Evolutionary conservation across 352 stramenopile species (phyloP), one percentile per base, ranked within the genome.

Genomic region (Phytophthora pisi): DNA sequence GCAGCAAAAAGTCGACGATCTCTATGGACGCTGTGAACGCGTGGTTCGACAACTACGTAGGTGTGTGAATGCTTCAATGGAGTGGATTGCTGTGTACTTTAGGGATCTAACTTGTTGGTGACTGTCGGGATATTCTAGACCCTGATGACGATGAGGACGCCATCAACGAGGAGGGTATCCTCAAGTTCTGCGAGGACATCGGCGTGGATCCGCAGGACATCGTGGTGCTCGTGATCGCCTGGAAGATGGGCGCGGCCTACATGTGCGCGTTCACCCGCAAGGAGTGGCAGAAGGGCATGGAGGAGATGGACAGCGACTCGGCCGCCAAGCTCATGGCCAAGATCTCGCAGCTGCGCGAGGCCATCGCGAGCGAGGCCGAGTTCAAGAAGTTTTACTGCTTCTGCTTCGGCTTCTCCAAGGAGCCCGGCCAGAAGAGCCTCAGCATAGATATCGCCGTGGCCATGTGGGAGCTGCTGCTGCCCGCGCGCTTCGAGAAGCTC

Each of bases 331-430:
- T 96, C 5, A 88, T 83, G 65, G 67, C 57, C 20, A 80, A 88
- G 66, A 66, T 95, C 28, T 70, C 78, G 8, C 69, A 81, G 43
- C 61, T 96, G 36, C 86, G 77, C 42, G 73, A 83, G 36, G 64
- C 76, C 26, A 89, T 94, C 53, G 67, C 73, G 16, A 83, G 61
- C 56, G 78, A 92, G 40, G 42, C 24, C 23, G 57, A 72, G 20
- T 95, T 94, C 68, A 95, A 93, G 68, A 84, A 82, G 60, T 94
- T 96, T 38, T 96, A 96, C 68, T 80, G 78, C 64, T 96, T 96
- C 61, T 95, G 87, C 70, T 96, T 96, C 61, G 77, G 76, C 1
- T 96, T 95, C 56, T 93, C 89, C 31, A 96, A 96, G 63, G 89
- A 96, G 55, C 85, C 85, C 0, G 88, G 87, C n/a, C 88, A 96